Base-by-base conservation (phyloP, 768 basidiomycete genomes). In the Mycena capillaripes region DNA sequence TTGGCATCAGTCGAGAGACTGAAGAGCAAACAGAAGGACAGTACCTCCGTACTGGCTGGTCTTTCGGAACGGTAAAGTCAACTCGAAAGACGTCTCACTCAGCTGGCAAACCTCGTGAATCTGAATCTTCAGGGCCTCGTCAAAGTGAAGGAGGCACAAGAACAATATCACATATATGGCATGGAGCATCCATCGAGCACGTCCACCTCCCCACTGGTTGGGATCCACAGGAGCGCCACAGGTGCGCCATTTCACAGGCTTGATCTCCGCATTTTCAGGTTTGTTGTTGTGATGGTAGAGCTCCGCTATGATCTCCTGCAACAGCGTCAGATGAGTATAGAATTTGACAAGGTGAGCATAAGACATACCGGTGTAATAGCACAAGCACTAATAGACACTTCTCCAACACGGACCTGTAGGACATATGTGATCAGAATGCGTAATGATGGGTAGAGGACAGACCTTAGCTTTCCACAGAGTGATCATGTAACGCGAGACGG, bases 71-170 rank as follows among this genome's bases (percentile, higher is more conserved):
- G 76, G 74, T 8, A 82, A 63, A 3, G 60, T 75, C 25, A 83
- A 69, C 21, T 70, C 66, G 19, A 80, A 64, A 16, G 70, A 60
- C 1, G 32, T 42, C 2, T 65, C 67, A 25, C 32, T 30, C 11
- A 75, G 17, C 29, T 68, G 11, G 3, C 58, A 55, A 12, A 83
- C 71, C 19, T 84, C 69, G n/a, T 81, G 75, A 5, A 73, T 30
- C 42, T 79, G 74, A 21, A 84, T 81, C 50, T 82, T 82, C 0
- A 84, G 73, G 0, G 81, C 83, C 52, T 84, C 82, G 62, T 83
- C 81, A 59, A 81, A 76, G 4, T 78, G 79, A 0, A 84, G 75
- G 11, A 84, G 55, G 58, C 82, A 84, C 0, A 80, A n/a, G 59
- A 83, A 84, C 4, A 82, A 75, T 11, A 83, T 48, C 1, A 78